Conservation (phyloP, 176 grass and related monocot genomes). For the Avena sativa region DNA sequence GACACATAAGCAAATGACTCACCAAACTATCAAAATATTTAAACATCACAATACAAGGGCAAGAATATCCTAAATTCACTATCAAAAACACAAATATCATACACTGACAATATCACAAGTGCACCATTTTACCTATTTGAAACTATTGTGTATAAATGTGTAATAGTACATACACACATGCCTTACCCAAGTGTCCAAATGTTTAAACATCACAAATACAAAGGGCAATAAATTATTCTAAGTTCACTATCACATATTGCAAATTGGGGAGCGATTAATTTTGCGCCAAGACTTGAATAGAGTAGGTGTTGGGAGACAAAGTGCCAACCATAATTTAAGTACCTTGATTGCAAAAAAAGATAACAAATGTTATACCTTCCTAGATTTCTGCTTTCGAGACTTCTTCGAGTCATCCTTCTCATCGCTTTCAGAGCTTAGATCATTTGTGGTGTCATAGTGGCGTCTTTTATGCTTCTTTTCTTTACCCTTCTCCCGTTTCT, state of each 20-base stretch:
- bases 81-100: not conserved
- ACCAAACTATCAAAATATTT: not conserved
- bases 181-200: slow-evolving; percentile 1
- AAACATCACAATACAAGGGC: not conserved
- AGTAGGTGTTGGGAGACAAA: not conserved
- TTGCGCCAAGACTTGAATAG: slow-evolving; percentile 9
- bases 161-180: slow-evolving; percentile 13
- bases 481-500: slow-evolving; percentile 68
- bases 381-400: slow-evolving; percentile 82
- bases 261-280: slow-evolving; percentile 31
- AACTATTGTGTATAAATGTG: not conserved
- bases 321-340: slow-evolving; percentile 28
- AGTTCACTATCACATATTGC: slow-evolving; percentile 1
- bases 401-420: slow-evolving; percentile 73
- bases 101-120: slow-evolving; percentile 1
- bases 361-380: slow-evolving; percentile 66
- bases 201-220: slow-evolving; percentile 31
- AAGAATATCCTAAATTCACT: not conserved
- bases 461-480: slow-evolving; percentile 60
- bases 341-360: slow-evolving; percentile 39
- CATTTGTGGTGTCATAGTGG: slow-evolving; percentile 67
- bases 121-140: not conserved
- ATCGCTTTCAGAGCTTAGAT: slow-evolving; percentile 72
- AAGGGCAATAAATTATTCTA: not conserved
- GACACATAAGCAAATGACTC: not conserved